Conservation (phyloP, 1,139 yeast species). For the Taphrina flavorubra region DNA sequence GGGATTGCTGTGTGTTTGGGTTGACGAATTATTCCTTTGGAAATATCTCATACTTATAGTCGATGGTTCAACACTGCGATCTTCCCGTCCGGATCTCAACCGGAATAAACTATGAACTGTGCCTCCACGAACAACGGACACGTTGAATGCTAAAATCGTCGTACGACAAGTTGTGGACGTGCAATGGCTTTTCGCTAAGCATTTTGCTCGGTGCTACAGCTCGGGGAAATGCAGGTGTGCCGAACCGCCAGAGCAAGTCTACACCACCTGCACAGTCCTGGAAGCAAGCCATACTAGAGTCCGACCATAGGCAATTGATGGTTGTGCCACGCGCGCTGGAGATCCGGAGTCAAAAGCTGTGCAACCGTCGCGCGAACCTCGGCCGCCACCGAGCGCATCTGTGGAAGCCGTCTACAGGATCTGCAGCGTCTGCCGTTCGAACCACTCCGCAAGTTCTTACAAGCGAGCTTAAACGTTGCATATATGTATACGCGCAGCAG, state of each 20-base stretch:
- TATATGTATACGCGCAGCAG: too few species aligned
- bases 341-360: background rate
- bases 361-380: background rate
- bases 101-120: background rate
- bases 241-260: too few species aligned
- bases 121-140: slow-evolving; percentile 6
- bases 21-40: background rate
- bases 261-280: too few species aligned
- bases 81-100: background rate
- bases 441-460: too few species aligned
- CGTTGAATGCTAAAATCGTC: too few species aligned
- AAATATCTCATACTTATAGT: background rate
- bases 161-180: background rate
- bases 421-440: background rate
- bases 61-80: background rate
- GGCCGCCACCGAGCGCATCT: background rate
- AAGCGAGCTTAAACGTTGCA: background rate
- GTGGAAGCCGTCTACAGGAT: background rate
- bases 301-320: background rate
- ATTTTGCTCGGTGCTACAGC: background rate
- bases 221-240: too few species aligned
- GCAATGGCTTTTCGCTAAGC: slow-evolving; percentile 4
- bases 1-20: background rate
- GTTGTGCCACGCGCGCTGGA: background rate
- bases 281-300: too few species aligned